phyloP scores from a whole-genome alignment of 2,329 filamentous ascomycete genomes.

The Stachybotrys elegans region DNA sequence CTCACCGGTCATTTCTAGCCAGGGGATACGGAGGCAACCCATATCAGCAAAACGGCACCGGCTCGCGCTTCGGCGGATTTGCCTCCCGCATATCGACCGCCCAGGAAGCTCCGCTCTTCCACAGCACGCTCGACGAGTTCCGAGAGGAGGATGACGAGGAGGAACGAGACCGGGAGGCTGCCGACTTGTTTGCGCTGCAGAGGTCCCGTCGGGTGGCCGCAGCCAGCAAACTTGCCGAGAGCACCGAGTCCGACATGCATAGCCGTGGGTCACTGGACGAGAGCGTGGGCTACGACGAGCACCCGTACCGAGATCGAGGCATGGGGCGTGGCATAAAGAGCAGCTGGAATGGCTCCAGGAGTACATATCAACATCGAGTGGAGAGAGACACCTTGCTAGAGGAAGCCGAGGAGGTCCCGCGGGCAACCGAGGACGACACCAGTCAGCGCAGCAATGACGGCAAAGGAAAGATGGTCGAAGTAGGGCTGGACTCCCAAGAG shows the following conservation, averaged over 20 bases:
- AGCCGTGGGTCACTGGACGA: slow-evolving; percentile 32
- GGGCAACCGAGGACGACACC: slow-evolving; percentile 24
- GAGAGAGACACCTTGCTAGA: slow-evolving; percentile 31
- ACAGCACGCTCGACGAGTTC: slow-evolving; percentile 85
- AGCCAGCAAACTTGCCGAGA: slow-evolving; percentile 76
- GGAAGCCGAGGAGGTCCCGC: slow-evolving; percentile 35
- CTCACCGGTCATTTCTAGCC: slow-evolving; percentile 37
- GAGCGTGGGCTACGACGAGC: slow-evolving; percentile 20
- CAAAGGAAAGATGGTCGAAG: slow-evolving; percentile 75
- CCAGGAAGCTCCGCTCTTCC: slow-evolving; percentile 88
- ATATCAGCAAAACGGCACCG: slow-evolving; percentile 70
- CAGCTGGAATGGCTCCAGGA: slow-evolving; percentile 57
- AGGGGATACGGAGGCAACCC: slow-evolving; percentile 61
- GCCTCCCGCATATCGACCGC: slow-evolving; percentile 66
- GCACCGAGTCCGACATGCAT: slow-evolving; percentile 66
- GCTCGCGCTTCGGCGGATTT: slow-evolving; percentile 76
- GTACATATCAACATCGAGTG: slow-evolving; percentile 23
- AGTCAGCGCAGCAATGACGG: slow-evolving; percentile 23
- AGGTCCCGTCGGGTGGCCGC: slow-evolving; percentile 85
- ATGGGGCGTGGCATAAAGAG: slow-evolving; percentile 53
- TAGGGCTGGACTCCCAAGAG: slow-evolving; percentile 69
- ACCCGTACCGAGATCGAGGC: slow-evolving; percentile 40
- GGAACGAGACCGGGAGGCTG: slow-evolving; percentile 83
- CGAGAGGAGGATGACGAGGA: slow-evolving; percentile 90
- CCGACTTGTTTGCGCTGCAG: slow-evolving; percentile 91